Evolutionary conservation across 2,329 filamentous ascomycete genomes (phyloP), one percentile per base, ranked within the genome.

Genomic region (Akanthomyces uredinophilus): DNA sequence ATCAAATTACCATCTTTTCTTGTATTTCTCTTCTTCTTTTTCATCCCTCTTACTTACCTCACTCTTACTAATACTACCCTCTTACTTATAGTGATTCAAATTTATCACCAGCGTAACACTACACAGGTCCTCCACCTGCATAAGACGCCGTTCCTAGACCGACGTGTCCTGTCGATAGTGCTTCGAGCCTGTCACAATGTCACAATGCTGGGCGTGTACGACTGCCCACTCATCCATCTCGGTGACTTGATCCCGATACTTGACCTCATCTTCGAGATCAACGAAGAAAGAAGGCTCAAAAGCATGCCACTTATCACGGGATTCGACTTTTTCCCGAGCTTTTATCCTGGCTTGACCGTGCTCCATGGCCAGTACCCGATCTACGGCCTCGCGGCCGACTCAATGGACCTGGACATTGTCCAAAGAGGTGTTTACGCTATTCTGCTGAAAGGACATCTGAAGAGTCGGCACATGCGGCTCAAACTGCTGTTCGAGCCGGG

Each of bases 211-310:
- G 74, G 75, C 2, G 66, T 77, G 2, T 77, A 77, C 59, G 68
- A 74, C 54, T 77, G 75, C 29, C 73, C 73, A 0, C 62, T 76
- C 1, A 65, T 77, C 5, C 71, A 76, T 32, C 68, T 75, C n/a
- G 75, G 73, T 11, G 75, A 77, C 24, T 60, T 74, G 0, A 56
- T 74, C 1, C 68, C 65, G 13, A 59, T 77, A 0, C 65, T 77
- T 1, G 74, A 77, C 56, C 62, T 76, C 2, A 74, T 77, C 22
- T 59, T 71, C 37, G 73, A 77, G 49, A 65, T 77, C 49, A 77
- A 77, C 49, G 7, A 41, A 14, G 47, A 65, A 3, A 69, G 74
- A 0, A 59, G 57, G 16, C 24, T 13, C 5, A 24, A 57, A 3
- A 14, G 56, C 2, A 39, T 63, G 3, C 61, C 70, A 0, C 27